A percentile compares a stretch with the other conserved stretches of the same genome.
Evolutionary conservation across 768 basidiomycete genomes (phyloP).

Genomic region (Naganishia randhawae): DNA sequence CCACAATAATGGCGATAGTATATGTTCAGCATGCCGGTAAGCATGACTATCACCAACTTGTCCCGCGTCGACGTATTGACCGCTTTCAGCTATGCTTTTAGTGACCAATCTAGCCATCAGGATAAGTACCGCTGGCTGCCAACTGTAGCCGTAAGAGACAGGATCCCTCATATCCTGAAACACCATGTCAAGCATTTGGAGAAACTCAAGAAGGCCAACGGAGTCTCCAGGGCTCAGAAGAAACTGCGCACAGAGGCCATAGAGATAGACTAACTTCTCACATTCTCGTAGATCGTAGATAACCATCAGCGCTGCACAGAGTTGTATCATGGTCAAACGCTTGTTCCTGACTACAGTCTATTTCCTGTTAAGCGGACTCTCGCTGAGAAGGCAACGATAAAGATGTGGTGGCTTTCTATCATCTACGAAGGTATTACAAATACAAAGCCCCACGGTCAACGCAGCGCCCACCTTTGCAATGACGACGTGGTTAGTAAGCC

Average conservation of each 20-base stretch:
- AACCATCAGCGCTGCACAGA: no score
- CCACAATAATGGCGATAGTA: neutral
- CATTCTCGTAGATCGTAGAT: no score
- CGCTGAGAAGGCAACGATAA: neutral
- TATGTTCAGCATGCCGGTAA: neutral
- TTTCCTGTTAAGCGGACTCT: no score
- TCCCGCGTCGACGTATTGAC: neutral
- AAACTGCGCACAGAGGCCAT: neutral
- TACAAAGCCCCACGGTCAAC: neutral
- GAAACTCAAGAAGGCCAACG: neutral
- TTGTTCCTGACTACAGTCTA: no score
- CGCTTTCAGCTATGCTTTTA: neutral
- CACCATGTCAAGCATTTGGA: neutral
- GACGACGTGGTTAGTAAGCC: neutral
- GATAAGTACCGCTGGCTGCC: neutral
- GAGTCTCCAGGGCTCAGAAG: neutral
- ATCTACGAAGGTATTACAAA: neutral
- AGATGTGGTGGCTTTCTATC: no score
- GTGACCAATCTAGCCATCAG: neutral
- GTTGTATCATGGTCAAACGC: no score
- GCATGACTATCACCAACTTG: neutral
- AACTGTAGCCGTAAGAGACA: neutral
- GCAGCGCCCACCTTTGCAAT: constrained; percentile 9
- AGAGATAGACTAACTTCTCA: no score
- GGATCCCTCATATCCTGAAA: neutral